Evolutionary conservation across 1,284 basidiomycete genomes (phyloP).

Genomic region (Tilletia caries): DNA sequence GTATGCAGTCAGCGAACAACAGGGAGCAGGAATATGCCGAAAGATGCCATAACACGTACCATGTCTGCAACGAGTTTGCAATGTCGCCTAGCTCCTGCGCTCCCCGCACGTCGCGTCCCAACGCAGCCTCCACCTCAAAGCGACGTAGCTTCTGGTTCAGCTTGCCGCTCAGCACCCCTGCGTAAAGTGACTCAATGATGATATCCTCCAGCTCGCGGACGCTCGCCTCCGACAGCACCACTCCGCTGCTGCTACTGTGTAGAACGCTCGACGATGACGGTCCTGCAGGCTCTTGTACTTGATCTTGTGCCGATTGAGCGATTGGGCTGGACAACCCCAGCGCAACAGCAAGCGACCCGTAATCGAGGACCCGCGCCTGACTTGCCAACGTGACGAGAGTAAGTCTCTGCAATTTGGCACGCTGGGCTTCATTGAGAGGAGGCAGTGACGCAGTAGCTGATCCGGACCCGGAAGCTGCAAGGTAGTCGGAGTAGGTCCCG

Average conservation of each 20-base stretch:
- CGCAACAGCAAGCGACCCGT: slow-evolving; percentile 21
- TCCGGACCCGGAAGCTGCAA: slow-evolving; percentile 1
- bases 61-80: neutral
- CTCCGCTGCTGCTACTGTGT: too few relatives aligned
- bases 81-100: slow-evolving; percentile 1
- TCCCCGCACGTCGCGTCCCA: slow-evolving; percentile 75
- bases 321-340: slow-evolving; percentile 58
- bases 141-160: slow-evolving; percentile 83
- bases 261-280: neutral
- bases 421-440: slow-evolving; percentile 66
- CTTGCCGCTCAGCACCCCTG: slow-evolving; percentile 78
- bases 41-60: slow-evolving; percentile 4
- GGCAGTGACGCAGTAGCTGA: neutral
- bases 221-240: slow-evolving; percentile 11
- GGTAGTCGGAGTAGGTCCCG: slow-evolving; percentile 75
- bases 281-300: neutral
- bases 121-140: slow-evolving; percentile 82
- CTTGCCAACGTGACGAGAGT: slow-evolving; percentile 67
- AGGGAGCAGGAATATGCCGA: too few relatives aligned
- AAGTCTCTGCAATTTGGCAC: slow-evolving; percentile 82
- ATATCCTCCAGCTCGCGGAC: slow-evolving; percentile 76
- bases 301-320: slow-evolving; percentile 40
- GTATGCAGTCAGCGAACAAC: neutral
- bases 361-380: slow-evolving; percentile 24
- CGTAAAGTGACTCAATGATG: slow-evolving; percentile 91